Base-by-base conservation (phyloP, 1,284 basidiomycete species). In the Schizopora paradoxa region DNA sequence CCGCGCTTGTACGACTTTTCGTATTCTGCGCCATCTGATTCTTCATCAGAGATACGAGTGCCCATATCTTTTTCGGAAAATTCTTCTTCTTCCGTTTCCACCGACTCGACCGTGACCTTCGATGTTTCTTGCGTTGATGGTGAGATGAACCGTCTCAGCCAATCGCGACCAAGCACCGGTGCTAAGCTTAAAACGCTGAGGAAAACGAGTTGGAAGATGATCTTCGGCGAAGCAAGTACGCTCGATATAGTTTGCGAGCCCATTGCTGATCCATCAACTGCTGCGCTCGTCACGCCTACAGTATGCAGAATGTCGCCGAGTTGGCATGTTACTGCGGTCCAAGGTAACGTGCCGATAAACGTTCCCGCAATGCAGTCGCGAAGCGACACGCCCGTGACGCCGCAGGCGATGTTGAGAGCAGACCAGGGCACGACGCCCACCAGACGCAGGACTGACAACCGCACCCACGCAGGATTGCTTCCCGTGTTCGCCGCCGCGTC, bases 381-480 rank as follows among this genome's bases (percentile, higher is more conserved):
- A 39, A 87, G 59, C 5, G 79, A 68, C 19, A 95, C 89, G 26
- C 86, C 84, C 56, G 88, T 89, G 13, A 93, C 88, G 38, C 91
- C 91, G 62, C 86, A 92, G 25, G 91, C 91, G 48, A 95, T 86
- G 61, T 95, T 95, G 70, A 95, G 91, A 45, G 89, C 91, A 43
- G 87, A 90, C 91, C 91, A 95, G 4, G 91, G 91, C 6, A 95
- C 89, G 43, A 95, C 79, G 21, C 91, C 91, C 60, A 93, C 78
- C 43, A 93, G 79, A 35, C 91, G 80, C 55, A 95, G 77, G 49
- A 93, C 76, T 4, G 88, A 82, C 39, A 94, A 68, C 26, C 90
- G 79, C 27, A 91, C 81, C 91, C 91, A 94, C 2, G 86, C 73
- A 6, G 83, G 72, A n/a, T n/a, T n/a, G 3, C 84, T 79, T 51